Conservation (phyloP, 495 filamentous ascomycete genomes). For the Neurospora sp. region DNA sequence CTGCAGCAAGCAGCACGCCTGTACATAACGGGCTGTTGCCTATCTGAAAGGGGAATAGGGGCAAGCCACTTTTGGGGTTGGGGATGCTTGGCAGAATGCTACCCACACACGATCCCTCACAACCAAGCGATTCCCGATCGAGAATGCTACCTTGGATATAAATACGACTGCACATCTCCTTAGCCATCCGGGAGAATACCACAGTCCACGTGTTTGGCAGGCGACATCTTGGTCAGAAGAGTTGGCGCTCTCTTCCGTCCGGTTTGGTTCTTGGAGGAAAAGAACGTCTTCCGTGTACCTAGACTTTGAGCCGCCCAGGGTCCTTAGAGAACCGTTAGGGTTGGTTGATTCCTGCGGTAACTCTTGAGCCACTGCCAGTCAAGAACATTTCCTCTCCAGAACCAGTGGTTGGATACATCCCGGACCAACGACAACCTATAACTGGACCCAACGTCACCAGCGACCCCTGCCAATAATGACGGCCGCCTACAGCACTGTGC, state of each 20-base stretch:
- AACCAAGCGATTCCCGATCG: neutral
- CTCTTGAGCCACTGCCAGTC: neutral
- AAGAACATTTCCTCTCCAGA: neutral
- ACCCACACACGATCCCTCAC: neutral
- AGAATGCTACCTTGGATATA: neutral
- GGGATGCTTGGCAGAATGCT: neutral
- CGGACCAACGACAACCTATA: neutral
- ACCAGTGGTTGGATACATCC: neutral
- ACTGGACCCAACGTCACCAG: neutral
- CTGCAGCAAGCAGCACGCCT: neutral
- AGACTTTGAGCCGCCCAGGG: neutral
- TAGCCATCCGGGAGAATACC: neutral
- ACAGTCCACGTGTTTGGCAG: neutral
- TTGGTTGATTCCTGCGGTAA: neutral
- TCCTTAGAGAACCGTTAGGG: neutral
- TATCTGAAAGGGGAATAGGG: neutral
- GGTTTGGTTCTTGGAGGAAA: neutral
- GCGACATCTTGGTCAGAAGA: neutral
- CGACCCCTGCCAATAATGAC: neutral
- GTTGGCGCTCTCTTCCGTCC: neutral
- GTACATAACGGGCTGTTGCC: neutral
- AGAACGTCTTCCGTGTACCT: neutral
- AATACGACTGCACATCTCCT: neutral
- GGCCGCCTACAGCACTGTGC: neutral
- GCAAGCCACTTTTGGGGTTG: neutral